Conservation (phyloP, 2,329 filamentous ascomycete genomes). For the Aureobasidium namibiae region DNA sequence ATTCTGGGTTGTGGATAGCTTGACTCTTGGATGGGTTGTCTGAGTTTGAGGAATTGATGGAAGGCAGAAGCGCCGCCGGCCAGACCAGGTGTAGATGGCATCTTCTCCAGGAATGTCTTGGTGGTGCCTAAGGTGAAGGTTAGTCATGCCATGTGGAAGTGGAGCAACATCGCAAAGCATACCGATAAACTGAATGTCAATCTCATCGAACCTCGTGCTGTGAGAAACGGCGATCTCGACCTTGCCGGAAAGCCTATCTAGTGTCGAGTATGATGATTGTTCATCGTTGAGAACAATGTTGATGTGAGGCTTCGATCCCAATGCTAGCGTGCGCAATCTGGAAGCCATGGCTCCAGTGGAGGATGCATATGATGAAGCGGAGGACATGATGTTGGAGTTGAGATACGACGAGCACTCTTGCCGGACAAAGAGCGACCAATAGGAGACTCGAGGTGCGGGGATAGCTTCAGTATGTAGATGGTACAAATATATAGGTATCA, state of each 20-base stretch:
- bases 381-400: conserved; percentile 3
- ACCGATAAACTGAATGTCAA: conserved; percentile 53
- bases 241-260: conserved; percentile 49
- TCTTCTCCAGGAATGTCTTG: conserved; percentile 47
- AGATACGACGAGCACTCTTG: conserved; percentile 7
- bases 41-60: conserved; percentile 54
- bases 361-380: conserved; percentile 4
- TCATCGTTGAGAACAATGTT: conserved; percentile 33
- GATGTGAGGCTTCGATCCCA: conserved; percentile 31
- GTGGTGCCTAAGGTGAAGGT: conserved; percentile 35
- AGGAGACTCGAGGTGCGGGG: background rate
- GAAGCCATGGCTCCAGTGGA: conserved; percentile 11
- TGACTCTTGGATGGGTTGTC: conserved; percentile 48
- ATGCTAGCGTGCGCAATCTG: conserved; percentile 8
- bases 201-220: conserved; percentile 49
- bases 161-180: conserved; percentile 18
- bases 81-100: conserved; percentile 43
- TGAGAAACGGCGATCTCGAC: conserved; percentile 42
- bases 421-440: conserved; percentile 3
- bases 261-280: conserved; percentile 45
- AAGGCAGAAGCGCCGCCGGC: conserved; percentile 47
- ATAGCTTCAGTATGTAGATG: background rate
- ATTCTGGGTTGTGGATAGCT: conserved; percentile 48
- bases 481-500: conserved; percentile 8
- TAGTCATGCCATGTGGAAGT: background rate